A percentile compares a stretch with the other conserved stretches of the same genome.
These are phyloP conservation scores for Chernovozyma aurita DNA, from an alignment of 1,139 yeast species.

Conservation along the genomic window DNA sequence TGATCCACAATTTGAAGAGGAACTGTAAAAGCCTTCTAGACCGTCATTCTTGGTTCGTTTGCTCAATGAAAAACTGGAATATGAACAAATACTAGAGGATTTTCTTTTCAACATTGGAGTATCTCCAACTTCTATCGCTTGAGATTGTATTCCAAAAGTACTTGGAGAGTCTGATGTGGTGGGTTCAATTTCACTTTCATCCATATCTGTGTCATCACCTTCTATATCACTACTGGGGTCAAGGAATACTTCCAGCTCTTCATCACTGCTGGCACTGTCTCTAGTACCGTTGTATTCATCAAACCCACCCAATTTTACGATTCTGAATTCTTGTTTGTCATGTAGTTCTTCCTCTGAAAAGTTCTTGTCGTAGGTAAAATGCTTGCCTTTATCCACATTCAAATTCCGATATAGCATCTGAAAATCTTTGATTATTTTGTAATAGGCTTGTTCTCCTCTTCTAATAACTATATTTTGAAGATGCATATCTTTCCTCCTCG, in stretches of 20 bases:
- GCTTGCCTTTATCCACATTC: conserved; percentile 6
- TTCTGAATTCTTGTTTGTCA: conserved; percentile 2
- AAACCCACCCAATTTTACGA: conserved; percentile 8
- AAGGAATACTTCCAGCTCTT: background rate
- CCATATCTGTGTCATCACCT: conserved; percentile 4
- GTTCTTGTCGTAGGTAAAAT: background rate
- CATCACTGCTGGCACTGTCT: conserved; percentile 6
- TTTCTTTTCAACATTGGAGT: conserved; percentile 1
- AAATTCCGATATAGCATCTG: conserved; percentile 9
- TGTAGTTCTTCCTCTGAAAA: conserved; percentile 5
- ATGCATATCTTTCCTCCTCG: conserved; percentile 15
- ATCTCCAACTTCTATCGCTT: conserved; percentile 3
- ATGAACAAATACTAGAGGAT: background rate
- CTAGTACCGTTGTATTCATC: conserved; percentile 10
- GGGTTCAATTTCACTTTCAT: too few relatives aligned
- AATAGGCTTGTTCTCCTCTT: conserved; percentile 19
- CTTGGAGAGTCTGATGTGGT: too few relatives aligned
- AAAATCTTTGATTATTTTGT: conserved; percentile 16
- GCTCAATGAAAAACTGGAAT: too few relatives aligned
- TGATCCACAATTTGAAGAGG: too few relatives aligned
- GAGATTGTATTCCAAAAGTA: conserved; percentile 5
- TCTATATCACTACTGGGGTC: conserved; percentile 1
- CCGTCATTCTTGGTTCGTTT: too few relatives aligned
- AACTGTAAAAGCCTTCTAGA: too few relatives aligned
- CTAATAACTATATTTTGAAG: conserved; percentile 24